Percentiles rank a stretch among this genome's conserved stretches.
Evolutionary conservation across 345 rosid species (phyloP).

Genomic region (Eucalyptus curtisii): DNA sequence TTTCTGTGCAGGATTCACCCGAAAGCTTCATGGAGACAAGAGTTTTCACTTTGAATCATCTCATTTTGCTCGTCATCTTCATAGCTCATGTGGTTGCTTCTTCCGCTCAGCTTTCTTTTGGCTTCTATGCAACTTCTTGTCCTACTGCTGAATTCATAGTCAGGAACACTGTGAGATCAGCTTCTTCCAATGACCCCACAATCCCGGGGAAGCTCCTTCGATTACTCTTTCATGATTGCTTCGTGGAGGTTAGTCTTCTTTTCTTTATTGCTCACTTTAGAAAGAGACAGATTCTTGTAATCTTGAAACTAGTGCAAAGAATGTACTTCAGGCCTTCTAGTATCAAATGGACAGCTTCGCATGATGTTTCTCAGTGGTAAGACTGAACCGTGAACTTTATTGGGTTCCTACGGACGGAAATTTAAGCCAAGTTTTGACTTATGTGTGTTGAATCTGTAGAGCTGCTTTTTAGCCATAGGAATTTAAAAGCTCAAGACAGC

Average conservation of each 20-base stretch:
- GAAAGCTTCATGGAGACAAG: constrained; percentile 19
- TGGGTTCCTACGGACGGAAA: neutral
- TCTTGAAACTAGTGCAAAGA: neutral
- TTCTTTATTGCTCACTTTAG: neutral
- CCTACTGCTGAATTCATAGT: constrained; percentile 62
- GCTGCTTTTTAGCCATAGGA: neutral
- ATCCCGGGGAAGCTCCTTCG: constrained; percentile 87
- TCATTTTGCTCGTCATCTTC: neutral
- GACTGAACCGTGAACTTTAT: neutral
- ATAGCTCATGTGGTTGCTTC: constrained; percentile 1
- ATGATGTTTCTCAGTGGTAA: neutral
- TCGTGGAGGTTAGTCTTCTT: constrained; percentile 51
- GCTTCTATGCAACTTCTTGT: constrained; percentile 67
- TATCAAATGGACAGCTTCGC: neutral
- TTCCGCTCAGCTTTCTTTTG: constrained; percentile 33
- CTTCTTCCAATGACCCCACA: constrained; percentile 50
- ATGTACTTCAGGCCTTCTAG: neutral
- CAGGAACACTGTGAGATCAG: constrained; percentile 55
- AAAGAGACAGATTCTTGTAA: neutral
- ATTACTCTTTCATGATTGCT: constrained; percentile 82
- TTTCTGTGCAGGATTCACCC: neutral
- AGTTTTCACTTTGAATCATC: neutral
- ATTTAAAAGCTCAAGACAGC: neutral
- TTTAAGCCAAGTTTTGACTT: neutral
- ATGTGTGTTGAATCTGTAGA: neutral